Conservation (phyloP, 225 moss, liverwort and hornwort species). For the Physcomitrellopsis africana region DNA sequence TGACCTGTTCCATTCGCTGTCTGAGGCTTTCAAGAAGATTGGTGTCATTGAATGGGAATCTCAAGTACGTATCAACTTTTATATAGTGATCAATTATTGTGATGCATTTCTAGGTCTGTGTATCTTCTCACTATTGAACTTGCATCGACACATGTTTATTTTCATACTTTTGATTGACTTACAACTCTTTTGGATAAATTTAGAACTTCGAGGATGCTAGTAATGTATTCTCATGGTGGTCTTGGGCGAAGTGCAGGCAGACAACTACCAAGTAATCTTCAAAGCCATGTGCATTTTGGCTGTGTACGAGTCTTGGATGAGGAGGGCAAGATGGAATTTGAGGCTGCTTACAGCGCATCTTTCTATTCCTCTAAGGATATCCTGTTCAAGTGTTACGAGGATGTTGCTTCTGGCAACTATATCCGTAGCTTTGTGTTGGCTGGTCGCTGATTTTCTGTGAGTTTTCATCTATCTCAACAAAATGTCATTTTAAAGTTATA, state of each 20-base stretch:
- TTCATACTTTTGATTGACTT: neutral
- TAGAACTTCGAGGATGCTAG: neutral
- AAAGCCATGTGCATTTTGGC: slow-evolving; percentile 90
- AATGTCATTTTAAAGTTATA: too few relatives aligned
- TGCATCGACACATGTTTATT: neutral
- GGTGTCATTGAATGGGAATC: slow-evolving; percentile 97
- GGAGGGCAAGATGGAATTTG: slow-evolving; percentile 92
- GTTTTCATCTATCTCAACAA: slow-evolving; percentile 17
- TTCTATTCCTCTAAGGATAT: slow-evolving; percentile 93
- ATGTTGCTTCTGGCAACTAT: slow-evolving; percentile 93
- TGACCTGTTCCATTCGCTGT: slow-evolving; percentile 77
- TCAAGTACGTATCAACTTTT: slow-evolving; percentile 50
- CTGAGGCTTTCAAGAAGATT: slow-evolving; percentile 88
- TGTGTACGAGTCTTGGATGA: slow-evolving; percentile 81
- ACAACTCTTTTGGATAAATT: neutral
- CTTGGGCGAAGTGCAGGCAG: slow-evolving; percentile 62
- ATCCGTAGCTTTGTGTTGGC: slow-evolving; percentile 92
- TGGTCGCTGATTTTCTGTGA: slow-evolving; percentile 90
- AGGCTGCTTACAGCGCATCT: slow-evolving; percentile 97
- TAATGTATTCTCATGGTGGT: slow-evolving; percentile 22
- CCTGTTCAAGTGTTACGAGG: slow-evolving; percentile 97
- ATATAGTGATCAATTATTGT: too few relatives aligned
- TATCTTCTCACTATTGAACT: too few relatives aligned
- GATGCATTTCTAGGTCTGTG: too few relatives aligned
- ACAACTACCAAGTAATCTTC: slow-evolving; percentile 79